Base-by-base conservation (phyloP, 2,329 filamentous ascomycete genomes). In the Onygena corvina region DNA sequence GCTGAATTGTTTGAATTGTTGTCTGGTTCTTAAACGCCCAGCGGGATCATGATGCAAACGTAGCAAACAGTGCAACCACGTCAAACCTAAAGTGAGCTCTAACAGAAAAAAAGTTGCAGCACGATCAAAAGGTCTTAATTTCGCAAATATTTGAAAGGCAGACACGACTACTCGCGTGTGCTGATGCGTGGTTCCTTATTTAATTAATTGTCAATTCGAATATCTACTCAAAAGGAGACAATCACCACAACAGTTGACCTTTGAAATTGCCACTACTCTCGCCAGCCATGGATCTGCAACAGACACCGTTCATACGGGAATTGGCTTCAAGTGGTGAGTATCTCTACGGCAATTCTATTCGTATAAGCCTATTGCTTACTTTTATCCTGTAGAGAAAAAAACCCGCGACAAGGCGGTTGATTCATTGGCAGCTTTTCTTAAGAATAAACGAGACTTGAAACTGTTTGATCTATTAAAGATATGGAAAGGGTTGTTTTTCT, bases 401-500 rank as follows among this genome's bases (percentile, higher is more conserved):
- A 79, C 79, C 50, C 84, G 87, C 62, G 84, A 84, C 63, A 76
- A 83, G 54, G 85, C 88, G 49, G 76, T 95, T 64, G 71, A 76
- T 48, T 86, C 84, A 44, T 80, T 96, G 23, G 79, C 81, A 56
- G 76, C 79, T 46, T 95, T 86, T 72, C 82, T 96, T 63, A 75
- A 78, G 53, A 74, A 77, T 53, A 75, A 77, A 58, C 72, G 66
- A 49, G 64, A 75, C 48, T 77, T 95, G 53, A 70, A 77, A 14
- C 71, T 77, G 34, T 66, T 84, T 56, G 88, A 94, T 56, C 73
- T 86, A 46, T 73, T 90, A 53, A 94, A 94, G 71, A 77, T 96
- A 56, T 94, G 88, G 87, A 94, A 93, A 64, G 90, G 88, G 3
- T 77, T 96, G 16, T 95, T 92, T 73, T 95, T 88, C 74, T 80